Evolutionary conservation across 148 eudicot genomes (phyloP).

Genomic region (Rhododendron williamsianum): DNA sequence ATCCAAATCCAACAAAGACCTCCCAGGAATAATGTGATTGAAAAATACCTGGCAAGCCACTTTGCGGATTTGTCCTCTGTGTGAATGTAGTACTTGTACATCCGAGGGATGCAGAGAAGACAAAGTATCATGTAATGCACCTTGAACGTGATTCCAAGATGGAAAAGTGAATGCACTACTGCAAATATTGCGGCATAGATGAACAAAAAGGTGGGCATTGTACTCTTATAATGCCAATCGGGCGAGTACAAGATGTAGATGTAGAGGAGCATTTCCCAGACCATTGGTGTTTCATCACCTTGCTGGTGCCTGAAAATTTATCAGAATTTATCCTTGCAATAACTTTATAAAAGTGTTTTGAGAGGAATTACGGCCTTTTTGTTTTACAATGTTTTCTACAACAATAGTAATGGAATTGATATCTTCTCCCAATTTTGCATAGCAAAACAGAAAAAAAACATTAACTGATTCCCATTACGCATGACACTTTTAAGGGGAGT

Average conservation of each 20-base stretch:
- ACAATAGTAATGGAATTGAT: background rate
- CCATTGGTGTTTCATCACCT: constrained; percentile 90
- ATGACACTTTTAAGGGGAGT: background rate
- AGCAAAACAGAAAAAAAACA: background rate
- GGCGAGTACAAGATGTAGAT: constrained; percentile 85
- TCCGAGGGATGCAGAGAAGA: constrained; percentile 83
- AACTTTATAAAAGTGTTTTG: too few species aligned
- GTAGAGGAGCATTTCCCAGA: constrained; percentile 89
- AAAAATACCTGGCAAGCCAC: constrained; percentile 55
- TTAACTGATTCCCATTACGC: background rate
- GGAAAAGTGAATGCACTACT: constrained; percentile 51
- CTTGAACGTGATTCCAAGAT: constrained; percentile 49
- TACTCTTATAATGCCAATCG: constrained; percentile 87
- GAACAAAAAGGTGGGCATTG: constrained; percentile 80
- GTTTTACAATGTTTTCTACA: background rate
- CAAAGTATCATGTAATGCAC: constrained; percentile 61
- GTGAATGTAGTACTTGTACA: constrained; percentile 78
- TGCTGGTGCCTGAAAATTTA: constrained; percentile 67
- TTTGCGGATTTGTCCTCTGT: constrained; percentile 59
- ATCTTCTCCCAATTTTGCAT: background rate
- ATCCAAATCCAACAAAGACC: constrained; percentile 64
- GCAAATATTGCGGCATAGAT: constrained; percentile 76
- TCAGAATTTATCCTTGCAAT: background rate
- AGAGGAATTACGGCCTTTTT: background rate
- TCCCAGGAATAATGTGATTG: constrained; percentile 42